Evolutionary conservation across 345 rosid species (phyloP), one percentile per base, ranked within the genome.

Genomic region (Hibiscus trionum): DNA sequence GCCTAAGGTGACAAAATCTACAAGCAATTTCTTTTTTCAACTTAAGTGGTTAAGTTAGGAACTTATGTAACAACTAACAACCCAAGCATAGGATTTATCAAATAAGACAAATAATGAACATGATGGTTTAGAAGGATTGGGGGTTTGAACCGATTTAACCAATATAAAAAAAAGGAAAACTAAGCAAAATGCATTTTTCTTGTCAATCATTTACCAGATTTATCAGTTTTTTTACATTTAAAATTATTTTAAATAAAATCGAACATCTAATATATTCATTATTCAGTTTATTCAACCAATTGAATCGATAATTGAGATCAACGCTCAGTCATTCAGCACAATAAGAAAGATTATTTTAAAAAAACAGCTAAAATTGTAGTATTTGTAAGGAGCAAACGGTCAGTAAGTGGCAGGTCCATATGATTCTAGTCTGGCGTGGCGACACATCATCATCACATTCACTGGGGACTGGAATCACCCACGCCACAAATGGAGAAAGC

Each of bases 361-460:
- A 11, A 11, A 42, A 21, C 29, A 42, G 29, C n/a, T 21, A 42
- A 44, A 65, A 1, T n/a, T 16, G n/a, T 16, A 8, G 17, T 1
- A 9, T 57, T 11, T 9, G 9, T 24, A 57, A 57, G 29, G 33
- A 21, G 61, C 14, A 57, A 57, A 47, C 7, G 24, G 7, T 14
- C 37, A 24, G 70, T 14, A 12, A 16, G 42, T 49, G 71, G 71
- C 14, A 16, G 58, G 29, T 67, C 37, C 37, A 33, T 33, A 49
- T 27, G 58, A 27, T 49, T 66, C 39, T 27, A 49, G 35, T 12
- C 84, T 67, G 85, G 86, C 77, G 79, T 68, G 84, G 86, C 77
- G 78, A 81, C 88, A 86, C 77, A 74, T 86, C 87, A 82, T 80
- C 80, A 27, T 71, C 61, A 7, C 61, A 68, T 72, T 49, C 71